Base-by-base conservation (phyloP, 1,284 basidiomycete genomes). In the Ceratobasidium sp. region DNA sequence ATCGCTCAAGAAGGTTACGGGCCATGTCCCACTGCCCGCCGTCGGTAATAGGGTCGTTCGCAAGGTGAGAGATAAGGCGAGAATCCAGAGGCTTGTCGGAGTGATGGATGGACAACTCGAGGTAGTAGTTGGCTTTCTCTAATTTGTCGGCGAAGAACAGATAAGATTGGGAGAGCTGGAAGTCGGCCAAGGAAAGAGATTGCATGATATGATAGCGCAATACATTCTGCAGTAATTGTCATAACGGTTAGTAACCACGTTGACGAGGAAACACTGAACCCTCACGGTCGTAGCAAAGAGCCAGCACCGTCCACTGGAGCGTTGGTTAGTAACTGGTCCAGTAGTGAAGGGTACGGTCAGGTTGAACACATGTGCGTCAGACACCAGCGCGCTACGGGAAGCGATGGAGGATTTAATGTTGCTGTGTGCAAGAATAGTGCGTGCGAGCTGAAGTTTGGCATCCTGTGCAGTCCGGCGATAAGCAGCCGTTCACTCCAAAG, bases 21-120 rank as follows among this genome's bases (percentile, higher is more conserved):
- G 90, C 91, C 96, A 98, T 98, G 81, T 98, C 96, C 91, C 92
- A 97, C 82, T 97, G 94, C 8, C 96, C 96, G 56, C 97, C 97
- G 81, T 99, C 97, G 79, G 90, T 92, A 81, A 97, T 91, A 33
- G 95, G 93, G 67, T 92, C 91, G 15, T 84, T 82, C 33, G 93
- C 89, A 65, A 98, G 88, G 84, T 92, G 92, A 60, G 86, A 88
- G 64, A 98, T 86, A 15, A 97, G 87, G 1, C 97, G 89, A 79
- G 94, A 90, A 74, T 98, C 94, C 59, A 97, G 84, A 0, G 93
- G 91, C 73, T 91, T 87, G 78, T 95, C 91, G 0, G 90, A 90
- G 57, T 94, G 88, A 83, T 97, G 87, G 78, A 99, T 93, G 74
- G 92, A 89, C 60, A 91, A 85, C 84, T 99, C 97, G 29, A 99